Evolutionary conservation across 2,329 filamentous ascomycete genomes (phyloP), one percentile per base, ranked within the genome.

Genomic region (Colletotrichum sublineola): DNA sequence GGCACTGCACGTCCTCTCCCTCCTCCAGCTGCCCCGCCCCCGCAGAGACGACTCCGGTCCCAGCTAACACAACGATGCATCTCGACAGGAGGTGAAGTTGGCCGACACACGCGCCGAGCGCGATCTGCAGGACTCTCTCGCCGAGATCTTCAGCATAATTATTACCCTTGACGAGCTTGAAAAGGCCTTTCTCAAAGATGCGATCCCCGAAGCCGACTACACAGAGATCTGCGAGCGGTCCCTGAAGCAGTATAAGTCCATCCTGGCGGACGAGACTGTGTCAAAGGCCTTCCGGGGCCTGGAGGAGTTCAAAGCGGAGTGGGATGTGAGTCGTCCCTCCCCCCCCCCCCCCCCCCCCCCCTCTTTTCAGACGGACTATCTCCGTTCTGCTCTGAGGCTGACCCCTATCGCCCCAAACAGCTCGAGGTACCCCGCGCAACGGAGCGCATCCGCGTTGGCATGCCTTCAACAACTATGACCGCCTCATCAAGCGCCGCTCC

Each of bases 101-200:
- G 91, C 94, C 62, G 92, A 94, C 50, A 97, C 92, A 31, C 91
- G 93, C 76, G 92, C 94, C 52, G 96, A 98, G 84, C 92, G 96
- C 73, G 95, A 99, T 80, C 87, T 98, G 1, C 94, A 98, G 81
- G 96, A 98, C 79, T 98, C 96, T 1, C 90, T 99, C 18, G 96
- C 96, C 67, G 96, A 99, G 83, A 92, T 99, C 33, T 99, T 98
- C 83, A 97, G 95, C 84, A 98, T 99, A 76, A 96, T 99, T 48
- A 90, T 98, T 74, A 98, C 96, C 0, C 87, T 99, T 3, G 96
- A 99, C 80, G 95, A 97, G 75, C 89, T 99, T 1, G 96, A 99
- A 79, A 97, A 97, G 81, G 97, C 96, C 0, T 99, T 97, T 79
- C 89, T 99, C 50, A 97, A 97, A 79, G 96, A 99, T 86, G 96